Evolutionary conservation across 352 stramenopile species (phyloP).

Genomic region (Saprolegnia diclina): DNA sequence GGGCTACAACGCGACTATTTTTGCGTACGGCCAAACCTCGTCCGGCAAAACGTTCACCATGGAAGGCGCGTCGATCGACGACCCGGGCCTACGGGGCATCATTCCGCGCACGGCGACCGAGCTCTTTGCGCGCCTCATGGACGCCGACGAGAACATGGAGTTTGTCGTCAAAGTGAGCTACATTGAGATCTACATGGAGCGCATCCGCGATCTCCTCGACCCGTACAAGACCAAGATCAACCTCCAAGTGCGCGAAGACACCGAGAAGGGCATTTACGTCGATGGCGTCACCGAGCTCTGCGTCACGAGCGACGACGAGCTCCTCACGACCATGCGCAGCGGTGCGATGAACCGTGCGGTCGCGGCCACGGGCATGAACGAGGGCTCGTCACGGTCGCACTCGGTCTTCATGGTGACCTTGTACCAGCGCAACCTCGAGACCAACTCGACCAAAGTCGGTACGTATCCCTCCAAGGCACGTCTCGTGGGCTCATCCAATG

Average conservation of each 20-base stretch:
- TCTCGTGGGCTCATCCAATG: background rate
- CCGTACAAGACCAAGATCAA: slow-evolving; percentile 88
- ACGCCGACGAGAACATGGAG: slow-evolving; percentile 86
- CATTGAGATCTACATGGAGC: slow-evolving; percentile 97
- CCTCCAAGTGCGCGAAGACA: slow-evolving; percentile 85
- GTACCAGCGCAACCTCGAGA: slow-evolving; percentile 80
- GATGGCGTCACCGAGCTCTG: slow-evolving; percentile 91
- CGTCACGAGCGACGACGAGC: slow-evolving; percentile 86
- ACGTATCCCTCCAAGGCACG: background rate
- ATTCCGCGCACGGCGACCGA: slow-evolving; percentile 84
- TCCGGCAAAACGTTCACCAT: slow-evolving; percentile 88
- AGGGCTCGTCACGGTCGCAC: slow-evolving; percentile 86
- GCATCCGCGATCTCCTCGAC: slow-evolving; percentile 90
- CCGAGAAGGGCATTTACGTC: slow-evolving; percentile 88
- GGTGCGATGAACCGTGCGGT: slow-evolving; percentile 80
- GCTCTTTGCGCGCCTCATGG: slow-evolving; percentile 84
- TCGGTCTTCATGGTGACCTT: slow-evolving; percentile 91
- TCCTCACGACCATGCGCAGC: slow-evolving; percentile 77
- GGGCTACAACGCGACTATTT: slow-evolving; percentile 92
- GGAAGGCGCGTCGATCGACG: slow-evolving; percentile 81
- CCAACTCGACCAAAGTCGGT: slow-evolving; percentile 72
- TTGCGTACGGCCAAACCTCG: slow-evolving; percentile 90
- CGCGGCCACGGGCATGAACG: slow-evolving; percentile 92
- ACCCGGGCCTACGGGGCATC: slow-evolving; percentile 77
- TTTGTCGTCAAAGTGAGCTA: slow-evolving; percentile 92